Percentiles rank a stretch among this genome's conserved stretches.
Evolutionary conservation across 2,329 filamentous ascomycete genomes (phyloP).

Genomic region (Thermomyces lanuginosus): DNA sequence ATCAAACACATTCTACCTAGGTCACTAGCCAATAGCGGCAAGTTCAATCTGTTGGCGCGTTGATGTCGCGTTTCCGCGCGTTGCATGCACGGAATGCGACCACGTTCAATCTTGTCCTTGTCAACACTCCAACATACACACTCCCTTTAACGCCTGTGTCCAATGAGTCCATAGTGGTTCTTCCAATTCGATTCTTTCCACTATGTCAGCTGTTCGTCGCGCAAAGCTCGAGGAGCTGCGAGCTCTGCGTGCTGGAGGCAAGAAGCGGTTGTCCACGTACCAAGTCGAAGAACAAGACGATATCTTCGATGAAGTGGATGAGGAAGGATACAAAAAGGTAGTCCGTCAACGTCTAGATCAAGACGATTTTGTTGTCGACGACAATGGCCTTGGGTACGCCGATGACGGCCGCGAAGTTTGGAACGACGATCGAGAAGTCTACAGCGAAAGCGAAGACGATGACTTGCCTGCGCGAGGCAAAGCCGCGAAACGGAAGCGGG

Average conservation of each 20-base stretch:
- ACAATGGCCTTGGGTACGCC: constrained; percentile 92
- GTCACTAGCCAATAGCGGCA: no score
- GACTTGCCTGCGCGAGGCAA: constrained; percentile 47
- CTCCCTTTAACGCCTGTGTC: no score
- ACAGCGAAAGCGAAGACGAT: constrained; percentile 51
- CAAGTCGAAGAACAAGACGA: constrained; percentile 68
- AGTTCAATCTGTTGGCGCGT: no score
- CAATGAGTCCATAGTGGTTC: no score
- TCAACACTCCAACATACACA: no score
- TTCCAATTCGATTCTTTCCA: constrained; percentile 2
- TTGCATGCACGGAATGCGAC: no score
- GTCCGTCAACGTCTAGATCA: constrained; percentile 76
- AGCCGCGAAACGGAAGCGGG: constrained; percentile 64
- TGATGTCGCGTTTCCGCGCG: no score
- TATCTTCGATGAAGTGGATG: constrained; percentile 91
- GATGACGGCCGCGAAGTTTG: constrained; percentile 91
- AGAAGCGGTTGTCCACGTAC: constrained; percentile 78
- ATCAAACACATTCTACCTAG: no score
- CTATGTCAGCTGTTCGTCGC: constrained; percentile 20
- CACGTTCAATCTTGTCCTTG: no score
- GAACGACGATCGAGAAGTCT: constrained; percentile 46
- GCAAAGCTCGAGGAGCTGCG: constrained; percentile 52
- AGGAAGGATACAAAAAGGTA: constrained; percentile 93
- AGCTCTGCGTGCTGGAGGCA: constrained; percentile 72
- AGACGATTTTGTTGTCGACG: constrained; percentile 96